These are phyloP conservation scores for Prunus campanulata DNA, from an alignment of 306 rosid species.

Conservation along the genomic window DNA sequence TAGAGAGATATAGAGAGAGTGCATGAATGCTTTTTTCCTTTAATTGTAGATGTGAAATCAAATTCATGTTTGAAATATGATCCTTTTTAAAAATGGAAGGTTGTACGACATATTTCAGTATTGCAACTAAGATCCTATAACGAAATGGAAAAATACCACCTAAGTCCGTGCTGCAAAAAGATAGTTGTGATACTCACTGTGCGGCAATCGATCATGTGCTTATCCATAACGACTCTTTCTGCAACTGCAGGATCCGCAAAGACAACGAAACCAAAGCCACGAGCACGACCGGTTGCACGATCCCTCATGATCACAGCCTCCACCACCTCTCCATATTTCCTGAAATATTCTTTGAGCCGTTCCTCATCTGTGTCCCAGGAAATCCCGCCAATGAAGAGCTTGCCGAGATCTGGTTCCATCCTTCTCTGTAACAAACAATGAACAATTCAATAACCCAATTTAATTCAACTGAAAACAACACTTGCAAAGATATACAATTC, in stretches of 20 bases:
- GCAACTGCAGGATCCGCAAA: constrained; percentile 88
- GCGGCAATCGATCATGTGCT: constrained; percentile 90
- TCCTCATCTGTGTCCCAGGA: constrained; percentile 98
- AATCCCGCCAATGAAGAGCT: constrained; percentile 99
- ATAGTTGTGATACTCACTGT: constrained; percentile 53
- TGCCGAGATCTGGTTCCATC: constrained; percentile 97
- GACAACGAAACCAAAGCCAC: constrained; percentile 87
- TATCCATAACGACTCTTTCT: constrained; percentile 80
- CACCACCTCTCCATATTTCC: constrained; percentile 84
- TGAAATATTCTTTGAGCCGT: constrained; percentile 77
- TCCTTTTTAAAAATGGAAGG: neutral
- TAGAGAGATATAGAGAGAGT: neutral
- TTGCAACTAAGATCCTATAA: constrained; percentile 16
- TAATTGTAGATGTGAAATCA: neutral
- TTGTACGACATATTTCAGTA: neutral
- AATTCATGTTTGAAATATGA: neutral
- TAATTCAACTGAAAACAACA: constrained; percentile 4
- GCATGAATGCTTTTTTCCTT: neutral
- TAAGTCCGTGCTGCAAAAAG: constrained; percentile 4
- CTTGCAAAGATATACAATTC: constrained; percentile 14
- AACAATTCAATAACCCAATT: constrained; percentile 27
- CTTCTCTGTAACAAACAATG: constrained; percentile 40
- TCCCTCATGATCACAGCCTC: constrained; percentile 97
- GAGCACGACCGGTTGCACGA: constrained; percentile 94
- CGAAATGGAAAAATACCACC: constrained; percentile 19